phyloP scores from a whole-genome alignment of 2,329 filamentous ascomycete genomes.

The Thelonectria olida region DNA sequence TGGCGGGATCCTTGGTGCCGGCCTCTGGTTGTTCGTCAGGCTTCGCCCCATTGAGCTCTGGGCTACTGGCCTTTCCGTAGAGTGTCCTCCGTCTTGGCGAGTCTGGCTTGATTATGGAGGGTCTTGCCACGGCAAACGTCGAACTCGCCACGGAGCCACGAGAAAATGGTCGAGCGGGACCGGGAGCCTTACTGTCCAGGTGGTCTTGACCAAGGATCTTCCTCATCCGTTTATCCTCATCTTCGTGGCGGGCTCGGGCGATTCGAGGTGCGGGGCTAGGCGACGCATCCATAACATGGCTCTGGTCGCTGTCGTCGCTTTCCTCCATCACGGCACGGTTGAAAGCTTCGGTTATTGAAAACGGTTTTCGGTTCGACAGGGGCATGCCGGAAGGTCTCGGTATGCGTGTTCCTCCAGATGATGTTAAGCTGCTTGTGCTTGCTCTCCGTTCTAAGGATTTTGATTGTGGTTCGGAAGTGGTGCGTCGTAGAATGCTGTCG shows the following conservation, averaged over 20 bases:
- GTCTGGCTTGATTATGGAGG: conserved; percentile 30
- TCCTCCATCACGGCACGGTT: conserved; percentile 44
- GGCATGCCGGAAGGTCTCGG: conserved; percentile 42
- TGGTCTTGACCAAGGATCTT: conserved; percentile 42
- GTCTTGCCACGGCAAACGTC: conserved; percentile 26
- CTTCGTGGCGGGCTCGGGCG: conserved; percentile 49
- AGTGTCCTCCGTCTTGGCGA: conserved; percentile 31
- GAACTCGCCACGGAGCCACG: conserved; percentile 36
- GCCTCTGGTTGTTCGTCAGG: conserved; percentile 16
- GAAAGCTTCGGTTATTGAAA: conserved; percentile 56
- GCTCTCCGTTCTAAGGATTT: conserved; percentile 25
- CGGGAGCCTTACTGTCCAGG: conserved; percentile 42
- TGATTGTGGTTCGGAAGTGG: conserved; percentile 36
- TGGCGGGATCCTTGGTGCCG: conserved; percentile 9
- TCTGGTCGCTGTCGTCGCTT: conserved; percentile 37
- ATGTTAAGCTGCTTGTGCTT: conserved; percentile 34
- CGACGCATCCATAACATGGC: conserved; percentile 51
- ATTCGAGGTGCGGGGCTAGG: conserved; percentile 61
- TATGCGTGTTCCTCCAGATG: conserved; percentile 46
- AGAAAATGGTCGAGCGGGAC: conserved; percentile 33
- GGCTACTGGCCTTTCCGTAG: conserved; percentile 37
- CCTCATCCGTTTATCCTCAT: conserved; percentile 44
- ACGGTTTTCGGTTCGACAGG: conserved; percentile 43
- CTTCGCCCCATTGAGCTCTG: conserved; percentile 18
- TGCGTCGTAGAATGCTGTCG: conserved; percentile 33